Base-by-base conservation (phyloP, 2,329 filamentous ascomycete species). In the Biscogniauxia mediterranea region DNA sequence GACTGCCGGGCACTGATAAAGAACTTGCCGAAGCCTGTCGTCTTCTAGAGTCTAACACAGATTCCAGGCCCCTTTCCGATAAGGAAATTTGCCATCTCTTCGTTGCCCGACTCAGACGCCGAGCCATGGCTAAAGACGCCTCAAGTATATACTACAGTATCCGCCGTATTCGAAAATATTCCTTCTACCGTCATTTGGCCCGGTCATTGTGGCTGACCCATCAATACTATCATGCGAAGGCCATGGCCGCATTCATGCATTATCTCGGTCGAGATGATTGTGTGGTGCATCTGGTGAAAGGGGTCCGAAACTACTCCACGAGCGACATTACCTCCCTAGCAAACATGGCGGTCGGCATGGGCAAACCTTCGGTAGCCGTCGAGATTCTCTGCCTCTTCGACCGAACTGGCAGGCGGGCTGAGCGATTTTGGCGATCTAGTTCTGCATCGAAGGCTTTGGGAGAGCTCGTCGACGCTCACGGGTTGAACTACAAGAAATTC, bases 51-150 rank as follows among this genome's bases (percentile, higher is more conserved):
- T 57, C 64, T 38, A 64, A 62, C 13, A 52, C 28, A 20, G 17
- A 28, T 25, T 15, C 46, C 20, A 15, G 42, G 1, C 67, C 67
- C 49, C 59, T 74, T 53, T 60, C 62, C 5, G 60, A 59, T 1
- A 52, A 26, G 20, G 66, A 71, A 15, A 63, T 74, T 15, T 70
- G 68, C 56, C 60, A 63, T 26, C 52, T 75, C 23, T 72, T 70
- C 55, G 32, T 74, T 50, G 61, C 60, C 21, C 65, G 61, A 55
- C 19, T 61, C 28, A 66, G 66, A 54, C 61, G 51, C 49, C 64
- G 54, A 26, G 57, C 60, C 50, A 64, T 68, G 8, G 42, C 68
- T 7, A 51, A 60, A 15, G 5, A 62, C 9, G 52, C 57, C 7
- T 7, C 3, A 15, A 28, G 1, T 11, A 1, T 72, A 13, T 50